phyloP scores from a whole-genome alignment of 306 rosid species.

The Cucumis melo region DNA sequence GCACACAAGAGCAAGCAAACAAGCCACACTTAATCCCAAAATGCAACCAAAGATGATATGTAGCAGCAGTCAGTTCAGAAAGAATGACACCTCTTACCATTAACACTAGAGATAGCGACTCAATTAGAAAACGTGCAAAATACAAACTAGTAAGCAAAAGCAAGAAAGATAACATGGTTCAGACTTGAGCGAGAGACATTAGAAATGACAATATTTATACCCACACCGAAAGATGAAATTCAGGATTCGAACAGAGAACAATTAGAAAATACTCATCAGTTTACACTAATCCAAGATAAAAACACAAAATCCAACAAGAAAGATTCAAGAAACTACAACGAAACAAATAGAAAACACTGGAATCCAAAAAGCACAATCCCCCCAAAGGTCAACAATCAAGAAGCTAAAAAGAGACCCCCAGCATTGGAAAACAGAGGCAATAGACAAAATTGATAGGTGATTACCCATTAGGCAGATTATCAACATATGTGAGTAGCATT shows the following conservation, averaged over 20 bases:
- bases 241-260: not conserved
- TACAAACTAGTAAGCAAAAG: not conserved
- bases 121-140: not conserved
- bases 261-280: not conserved
- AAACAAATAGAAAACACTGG: not conserved
- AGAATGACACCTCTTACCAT: not conserved
- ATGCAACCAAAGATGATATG: not conserved
- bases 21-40: slow-evolving; percentile 1
- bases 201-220: not conserved
- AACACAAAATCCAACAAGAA: not conserved
- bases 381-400: not conserved
- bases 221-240: not conserved
- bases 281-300: not conserved
- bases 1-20: not conserved
- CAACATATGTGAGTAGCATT: slow-evolving; percentile 89
- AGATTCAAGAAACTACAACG: not conserved
- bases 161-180: not conserved
- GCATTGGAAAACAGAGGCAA: not conserved
- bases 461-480: slow-evolving; percentile 84
- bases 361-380: not conserved
- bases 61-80: not conserved
- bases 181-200: not conserved
- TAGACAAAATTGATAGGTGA: not conserved
- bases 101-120: not conserved
- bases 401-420: not conserved